Conservation (phyloP, 2,329 filamentous ascomycete species). For the Alternaria burnsii region DNA sequence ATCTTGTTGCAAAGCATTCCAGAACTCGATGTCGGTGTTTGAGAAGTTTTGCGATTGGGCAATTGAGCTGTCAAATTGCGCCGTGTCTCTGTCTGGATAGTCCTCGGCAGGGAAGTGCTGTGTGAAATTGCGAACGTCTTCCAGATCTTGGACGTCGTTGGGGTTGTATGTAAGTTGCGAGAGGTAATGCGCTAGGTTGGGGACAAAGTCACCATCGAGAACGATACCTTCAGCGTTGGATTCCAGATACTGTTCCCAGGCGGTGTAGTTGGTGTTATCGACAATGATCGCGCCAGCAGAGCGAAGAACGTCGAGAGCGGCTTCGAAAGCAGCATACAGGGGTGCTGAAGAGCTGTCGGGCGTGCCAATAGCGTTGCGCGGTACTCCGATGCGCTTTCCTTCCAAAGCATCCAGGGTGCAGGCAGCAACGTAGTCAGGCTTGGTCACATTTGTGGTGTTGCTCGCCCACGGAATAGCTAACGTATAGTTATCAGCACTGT, state of each 20-base stretch:
- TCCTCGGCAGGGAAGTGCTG: constrained; percentile 62
- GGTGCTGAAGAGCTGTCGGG: constrained; percentile 42
- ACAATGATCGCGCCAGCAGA: constrained; percentile 68
- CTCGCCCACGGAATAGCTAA: constrained; percentile 61
- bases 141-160: constrained; percentile 61
- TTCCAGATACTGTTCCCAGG: constrained; percentile 56
- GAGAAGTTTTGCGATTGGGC: constrained; percentile 57
- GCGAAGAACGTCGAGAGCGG: constrained; percentile 61
- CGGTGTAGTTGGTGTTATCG: constrained; percentile 67
- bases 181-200: constrained; percentile 66
- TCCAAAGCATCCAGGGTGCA: constrained; percentile 62
- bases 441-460: constrained; percentile 48
- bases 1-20: constrained; percentile 63
- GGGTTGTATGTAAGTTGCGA: constrained; percentile 66
- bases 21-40: constrained; percentile 66
- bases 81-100: constrained; percentile 69
- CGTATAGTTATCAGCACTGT: constrained; percentile 65
- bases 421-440: constrained; percentile 69
- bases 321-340: constrained; percentile 64
- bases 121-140: constrained; percentile 65
- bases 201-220: constrained; percentile 67
- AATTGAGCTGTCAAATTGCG: constrained; percentile 63
- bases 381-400: constrained; percentile 70
- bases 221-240: constrained; percentile 57
- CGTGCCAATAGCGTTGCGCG: constrained; percentile 64